Evolutionary conservation across 306 rosid genomes (phyloP).

Genomic region (Sindora glabra): DNA sequence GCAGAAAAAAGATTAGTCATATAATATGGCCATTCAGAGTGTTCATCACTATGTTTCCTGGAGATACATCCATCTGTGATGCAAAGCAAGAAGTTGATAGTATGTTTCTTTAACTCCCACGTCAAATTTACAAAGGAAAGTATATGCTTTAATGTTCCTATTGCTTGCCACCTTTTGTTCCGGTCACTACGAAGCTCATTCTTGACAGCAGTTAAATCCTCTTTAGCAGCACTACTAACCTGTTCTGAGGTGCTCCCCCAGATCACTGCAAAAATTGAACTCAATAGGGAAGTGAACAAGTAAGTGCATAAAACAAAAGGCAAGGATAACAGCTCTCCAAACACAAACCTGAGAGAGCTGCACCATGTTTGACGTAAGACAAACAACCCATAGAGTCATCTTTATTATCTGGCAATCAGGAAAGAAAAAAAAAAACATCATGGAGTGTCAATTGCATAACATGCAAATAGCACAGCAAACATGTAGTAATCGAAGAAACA

Average conservation of each 20-base stretch:
- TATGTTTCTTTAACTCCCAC: constrained; percentile 65
- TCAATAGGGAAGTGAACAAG: not conserved
- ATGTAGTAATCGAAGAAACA: constrained; percentile 3
- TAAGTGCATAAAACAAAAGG: constrained; percentile 14
- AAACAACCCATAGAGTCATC: constrained; percentile 43
- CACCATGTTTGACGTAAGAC: constrained; percentile 61
- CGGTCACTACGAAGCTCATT: constrained; percentile 50
- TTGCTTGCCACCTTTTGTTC: constrained; percentile 76
- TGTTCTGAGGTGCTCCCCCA: constrained; percentile 65
- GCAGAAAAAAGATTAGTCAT: constrained; percentile 58
- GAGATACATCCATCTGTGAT: constrained; percentile 35
- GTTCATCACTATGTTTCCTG: constrained; percentile 23
- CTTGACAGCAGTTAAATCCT: constrained; percentile 42
- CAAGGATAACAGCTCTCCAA: constrained; percentile 9
- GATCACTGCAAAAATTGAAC: constrained; percentile 39
- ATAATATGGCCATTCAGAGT: constrained; percentile 34
- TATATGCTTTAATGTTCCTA: constrained; percentile 64
- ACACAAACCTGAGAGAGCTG: constrained; percentile 73
- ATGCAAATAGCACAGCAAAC: not conserved
- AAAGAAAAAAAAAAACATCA: not conserved
- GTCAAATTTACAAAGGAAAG: constrained; percentile 53
- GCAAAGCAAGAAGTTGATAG: constrained; percentile 62
- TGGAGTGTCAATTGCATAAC: not conserved
- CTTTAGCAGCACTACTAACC: constrained; percentile 46
- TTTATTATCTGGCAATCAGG: constrained; percentile 45